phyloP scores from a whole-genome alignment of 257 asterid species.

The Nicotiana obtusifolia region DNA sequence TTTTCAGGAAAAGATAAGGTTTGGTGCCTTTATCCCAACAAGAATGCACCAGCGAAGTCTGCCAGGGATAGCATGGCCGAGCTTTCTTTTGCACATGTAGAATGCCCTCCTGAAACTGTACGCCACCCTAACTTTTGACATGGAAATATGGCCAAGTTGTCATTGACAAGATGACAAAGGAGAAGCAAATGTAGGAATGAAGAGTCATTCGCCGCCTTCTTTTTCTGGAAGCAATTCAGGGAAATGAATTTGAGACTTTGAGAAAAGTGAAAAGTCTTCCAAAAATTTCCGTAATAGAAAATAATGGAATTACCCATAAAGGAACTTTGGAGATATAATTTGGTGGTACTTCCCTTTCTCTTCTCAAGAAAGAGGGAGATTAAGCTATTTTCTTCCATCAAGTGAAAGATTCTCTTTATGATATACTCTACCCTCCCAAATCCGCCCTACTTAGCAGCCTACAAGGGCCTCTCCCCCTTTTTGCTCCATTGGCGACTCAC shows the following conservation, averaged over 20 bases:
- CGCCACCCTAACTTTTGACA: slow-evolving; percentile 4
- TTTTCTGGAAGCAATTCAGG: not conserved
- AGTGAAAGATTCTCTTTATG: not conserved
- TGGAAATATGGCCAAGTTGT: not conserved
- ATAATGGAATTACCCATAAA: not conserved
- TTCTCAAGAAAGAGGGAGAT: not conserved
- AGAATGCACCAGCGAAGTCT: slow-evolving; percentile 55
- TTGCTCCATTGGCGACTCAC: not conserved
- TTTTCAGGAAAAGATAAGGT: slow-evolving; percentile 73
- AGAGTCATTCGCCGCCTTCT: not conserved
- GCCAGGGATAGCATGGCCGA: slow-evolving; percentile 45
- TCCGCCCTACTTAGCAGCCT: not conserved
- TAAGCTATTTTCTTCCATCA: not conserved
- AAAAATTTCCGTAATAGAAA: not conserved
- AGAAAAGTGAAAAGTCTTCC: not conserved
- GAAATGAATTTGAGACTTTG: not conserved
- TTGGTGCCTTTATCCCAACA: slow-evolving; percentile 90
- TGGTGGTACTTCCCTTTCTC: not conserved
- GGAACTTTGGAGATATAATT: not conserved
- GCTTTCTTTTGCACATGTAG: slow-evolving; percentile 26
- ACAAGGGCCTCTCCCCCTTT: not conserved
- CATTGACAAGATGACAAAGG: not conserved
- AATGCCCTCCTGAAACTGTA: slow-evolving; percentile 33
- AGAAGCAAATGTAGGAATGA: not conserved
- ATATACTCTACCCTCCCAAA: not conserved